Conservation (phyloP, 2,329 filamentous ascomycete genomes). For the Beauveria varroae region DNA sequence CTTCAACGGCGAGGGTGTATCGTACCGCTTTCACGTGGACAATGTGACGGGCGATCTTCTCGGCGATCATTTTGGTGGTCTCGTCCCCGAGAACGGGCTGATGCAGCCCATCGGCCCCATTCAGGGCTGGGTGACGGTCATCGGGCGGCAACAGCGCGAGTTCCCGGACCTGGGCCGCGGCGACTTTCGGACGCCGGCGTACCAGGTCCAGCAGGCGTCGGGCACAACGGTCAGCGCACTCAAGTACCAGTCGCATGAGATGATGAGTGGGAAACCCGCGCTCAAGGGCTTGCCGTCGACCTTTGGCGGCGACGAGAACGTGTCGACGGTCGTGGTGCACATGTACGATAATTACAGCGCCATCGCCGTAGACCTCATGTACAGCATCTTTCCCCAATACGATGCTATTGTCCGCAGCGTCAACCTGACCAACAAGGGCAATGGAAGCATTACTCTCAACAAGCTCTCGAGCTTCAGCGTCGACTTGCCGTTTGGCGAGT, state of each 20-base stretch:
- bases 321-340: constrained; percentile 50
- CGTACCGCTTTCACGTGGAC: constrained; percentile 58
- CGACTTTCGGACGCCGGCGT: constrained; percentile 54
- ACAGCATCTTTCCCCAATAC: constrained; percentile 55
- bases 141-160: constrained; percentile 48
- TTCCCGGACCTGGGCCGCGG: constrained; percentile 58
- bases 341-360: constrained; percentile 52
- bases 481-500: constrained; percentile 51
- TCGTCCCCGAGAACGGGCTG: constrained; percentile 39
- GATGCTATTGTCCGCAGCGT: constrained; percentile 56
- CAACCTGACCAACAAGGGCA: constrained; percentile 51
- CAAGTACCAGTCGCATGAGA: constrained; percentile 48
- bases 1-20: constrained; percentile 47
- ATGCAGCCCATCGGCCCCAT: constrained; percentile 28
- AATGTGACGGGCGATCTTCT: constrained; percentile 46
- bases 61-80: constrained; percentile 54
- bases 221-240: constrained; percentile 54
- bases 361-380: constrained; percentile 50
- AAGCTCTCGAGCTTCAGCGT: constrained; percentile 53
- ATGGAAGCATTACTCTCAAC: constrained; percentile 43
- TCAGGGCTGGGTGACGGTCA: constrained; percentile 46
- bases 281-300: constrained; percentile 52
- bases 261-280: constrained; percentile 47
- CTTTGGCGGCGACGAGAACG: constrained; percentile 47
- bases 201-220: constrained; percentile 50